Base-by-base conservation (phyloP, 192 early-diverging fungal genomes). In the Podila verticillata region DNA sequence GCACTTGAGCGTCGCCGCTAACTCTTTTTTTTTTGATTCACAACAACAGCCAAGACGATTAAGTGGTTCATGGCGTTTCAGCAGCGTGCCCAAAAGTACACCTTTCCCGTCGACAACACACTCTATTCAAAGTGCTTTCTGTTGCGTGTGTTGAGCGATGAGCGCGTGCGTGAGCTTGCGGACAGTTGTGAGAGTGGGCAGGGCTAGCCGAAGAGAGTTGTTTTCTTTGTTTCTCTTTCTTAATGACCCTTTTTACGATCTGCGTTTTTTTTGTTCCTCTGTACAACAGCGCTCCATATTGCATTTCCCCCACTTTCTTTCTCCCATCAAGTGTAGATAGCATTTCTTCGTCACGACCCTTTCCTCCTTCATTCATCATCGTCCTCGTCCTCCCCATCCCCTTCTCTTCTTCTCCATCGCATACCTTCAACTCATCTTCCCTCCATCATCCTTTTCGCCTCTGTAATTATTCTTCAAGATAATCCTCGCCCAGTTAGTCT, bases 1-100 rank as follows among this genome's bases (percentile, higher is more conserved):
- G 31, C 9, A 57, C n/a, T 0, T 29, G 12, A 29, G 30, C 4
- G 32, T 22, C 22, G 35, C 22, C 22, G 19, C 8, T 17, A 4
- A 1, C 4, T 10, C 17, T 12, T 34, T 61, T 31, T 48, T 31
- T 59, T 57, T 58, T 58, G 20, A 17, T 34, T 12, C 26, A 63
- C 4, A 13, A 31, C 44, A 31, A 61, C 44, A 78, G 75, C 75
- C 64, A 79, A 79, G 54, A 79, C 75, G 19, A 62, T 79, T 44
- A 79, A 79, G 31, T 79, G 75, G 75, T 79, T 79, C 32, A 28
- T 72, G 57, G 75, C 75, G 0, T 79, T 79, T 26, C 75, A 79
- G 15, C 63, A 48, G 28, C 30, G 69, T 24, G 22, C 75, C 10
- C 75, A 65, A 60, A 71, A 63, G 44, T 79, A 79, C 54, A 67